Evolutionary conservation across 495 filamentous ascomycete species (phyloP), one percentile per base, ranked within the genome.

Genomic region (Xylaria sp.): DNA sequence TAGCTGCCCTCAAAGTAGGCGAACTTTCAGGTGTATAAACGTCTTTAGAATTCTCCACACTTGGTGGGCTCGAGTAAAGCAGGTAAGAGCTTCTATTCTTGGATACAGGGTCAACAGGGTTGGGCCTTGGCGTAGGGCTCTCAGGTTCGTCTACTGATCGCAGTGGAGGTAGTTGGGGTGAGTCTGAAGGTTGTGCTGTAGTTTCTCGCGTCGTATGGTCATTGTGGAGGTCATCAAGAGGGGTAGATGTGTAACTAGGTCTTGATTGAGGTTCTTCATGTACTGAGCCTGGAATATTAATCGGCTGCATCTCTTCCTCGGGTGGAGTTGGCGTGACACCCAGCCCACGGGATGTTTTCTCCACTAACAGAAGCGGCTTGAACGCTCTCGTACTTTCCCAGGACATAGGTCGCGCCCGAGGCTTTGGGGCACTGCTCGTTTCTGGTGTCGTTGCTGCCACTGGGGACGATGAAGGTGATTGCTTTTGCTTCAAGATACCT

Each of bases 291-390:
- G 52, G 64, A 52, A 62, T 17, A 7, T 65, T 43, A 14, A 62
- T 61, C 55, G 57, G 48, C 2, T 63, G 67, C 15, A 43, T 59
- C 6, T 71, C 73, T 70, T 73, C 75, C 12, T 77, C 70, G 24
- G 69, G 67, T 44, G 73, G 73, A 58, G 65, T 73, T 33, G 71
- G 44, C 43, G 61, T 55, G 21, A 69, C 63, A 24, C 53, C 44
- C 19, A 71, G 63, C 48, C 72, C 74, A 29, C 75, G 73, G 3
- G 74, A 66, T 12, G 67, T 66, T 19, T 73, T 80, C 50, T 82
- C 83, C 61, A 88, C 84, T 11, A 87, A 75, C 19, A 88, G 81
- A 11, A 88, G 71, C 31, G 87, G 87, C 74, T 82, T 84, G 69
- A 84, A 83, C 68, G 84, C 84, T 50, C 81, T 82, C 17, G 78